phyloP scores from a whole-genome alignment of 371 early-diverging fungal genomes.

The Phascolomyces articulosus region DNA sequence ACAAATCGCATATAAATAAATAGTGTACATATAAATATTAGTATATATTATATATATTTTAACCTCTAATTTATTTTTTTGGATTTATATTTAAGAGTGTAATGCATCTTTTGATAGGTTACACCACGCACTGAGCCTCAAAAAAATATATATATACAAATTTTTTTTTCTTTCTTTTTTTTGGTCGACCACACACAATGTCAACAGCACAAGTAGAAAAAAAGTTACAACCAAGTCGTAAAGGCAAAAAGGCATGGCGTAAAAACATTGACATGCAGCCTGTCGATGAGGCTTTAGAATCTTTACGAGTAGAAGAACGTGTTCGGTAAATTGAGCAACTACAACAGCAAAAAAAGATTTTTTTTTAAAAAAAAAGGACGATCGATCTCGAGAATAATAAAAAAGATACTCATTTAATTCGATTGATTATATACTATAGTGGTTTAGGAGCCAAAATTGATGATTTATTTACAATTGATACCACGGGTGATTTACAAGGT shows the following conservation, averaged over 20 bases:
- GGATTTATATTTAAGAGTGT: too few relatives aligned
- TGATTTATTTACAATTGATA: constrained; percentile 78
- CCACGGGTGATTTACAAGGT: constrained; percentile 66
- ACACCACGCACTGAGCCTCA: neutral
- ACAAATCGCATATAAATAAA: too few relatives aligned
- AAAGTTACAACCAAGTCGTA: constrained; percentile 64
- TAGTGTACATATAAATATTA: too few relatives aligned
- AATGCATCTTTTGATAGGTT: too few relatives aligned
- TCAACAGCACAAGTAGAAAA: constrained; percentile 9
- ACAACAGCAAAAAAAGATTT: neutral
- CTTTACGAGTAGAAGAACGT: constrained; percentile 76
- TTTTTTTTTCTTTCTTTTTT: neutral
- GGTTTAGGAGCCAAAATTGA: constrained; percentile 63
- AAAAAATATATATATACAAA: neutral
- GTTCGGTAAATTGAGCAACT: constrained; percentile 60
- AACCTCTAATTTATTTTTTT: too few relatives aligned
- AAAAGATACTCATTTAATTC: neutral
- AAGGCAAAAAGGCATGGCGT: constrained; percentile 93
- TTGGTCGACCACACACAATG: neutral
- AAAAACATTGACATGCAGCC: constrained; percentile 87
- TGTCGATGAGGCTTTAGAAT: constrained; percentile 79
- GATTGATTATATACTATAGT: constrained; percentile 27
- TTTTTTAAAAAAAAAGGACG: neutral
- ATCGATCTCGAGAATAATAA: neutral
- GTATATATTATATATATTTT: too few relatives aligned